Conservation (phyloP, 768 basidiomycete species). For the Leccinum disarticulatum region DNA sequence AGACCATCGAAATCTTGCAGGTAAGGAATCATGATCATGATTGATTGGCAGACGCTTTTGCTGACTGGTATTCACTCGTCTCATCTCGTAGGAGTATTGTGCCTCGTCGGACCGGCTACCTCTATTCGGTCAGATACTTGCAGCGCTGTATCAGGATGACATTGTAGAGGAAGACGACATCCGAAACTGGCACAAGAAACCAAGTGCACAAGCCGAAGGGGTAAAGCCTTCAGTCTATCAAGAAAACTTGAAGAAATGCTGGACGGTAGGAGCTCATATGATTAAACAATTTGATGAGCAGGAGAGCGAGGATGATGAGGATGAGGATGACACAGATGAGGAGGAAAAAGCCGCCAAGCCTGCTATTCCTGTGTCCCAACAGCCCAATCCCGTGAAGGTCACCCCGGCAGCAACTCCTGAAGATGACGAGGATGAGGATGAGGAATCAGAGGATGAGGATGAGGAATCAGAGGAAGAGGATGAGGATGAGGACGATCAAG, state of each 20-base stretch:
- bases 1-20: slow-evolving; percentile 79
- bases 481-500: slow-evolving; percentile 9
- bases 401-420: neutral
- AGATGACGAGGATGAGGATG: slow-evolving; percentile 8
- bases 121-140: slow-evolving; percentile 83
- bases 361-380: neutral
- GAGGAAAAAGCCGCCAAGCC: slow-evolving; percentile 14
- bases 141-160: slow-evolving; percentile 87
- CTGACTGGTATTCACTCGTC: slow-evolving; percentile 2
- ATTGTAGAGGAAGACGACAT: slow-evolving; percentile 90
- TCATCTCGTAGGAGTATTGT: slow-evolving; percentile 55
- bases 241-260: slow-evolving; percentile 65
- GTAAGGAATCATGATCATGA: slow-evolving; percentile 34
- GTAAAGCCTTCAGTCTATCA: slow-evolving; percentile 37
- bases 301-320: slow-evolving; percentile 46
- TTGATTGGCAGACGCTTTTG: neutral
- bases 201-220: slow-evolving; percentile 53
- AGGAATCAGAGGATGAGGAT: neutral
- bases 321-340: slow-evolving; percentile 15
- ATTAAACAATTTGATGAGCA: slow-evolving; percentile 82
- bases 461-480: slow-evolving; percentile 13
- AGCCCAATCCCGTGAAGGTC: neutral
- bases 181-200: slow-evolving; percentile 75
- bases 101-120: slow-evolving; percentile 60
- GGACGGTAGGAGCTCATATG: slow-evolving; percentile 70